Evolutionary conservation across 2,329 filamentous ascomycete species (phyloP).

Genomic region (Colletotrichum sp.): DNA sequence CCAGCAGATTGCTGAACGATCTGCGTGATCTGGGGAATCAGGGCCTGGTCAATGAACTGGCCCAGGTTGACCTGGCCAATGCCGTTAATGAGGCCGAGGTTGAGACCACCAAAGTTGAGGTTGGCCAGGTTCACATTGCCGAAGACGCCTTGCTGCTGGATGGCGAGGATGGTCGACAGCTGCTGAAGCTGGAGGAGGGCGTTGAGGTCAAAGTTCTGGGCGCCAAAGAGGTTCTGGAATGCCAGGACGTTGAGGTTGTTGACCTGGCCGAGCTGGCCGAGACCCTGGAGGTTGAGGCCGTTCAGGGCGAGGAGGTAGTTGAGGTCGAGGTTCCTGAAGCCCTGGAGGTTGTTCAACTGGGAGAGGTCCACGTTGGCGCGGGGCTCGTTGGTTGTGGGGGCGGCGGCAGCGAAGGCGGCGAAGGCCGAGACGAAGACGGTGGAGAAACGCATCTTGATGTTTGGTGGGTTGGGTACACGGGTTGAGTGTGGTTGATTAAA

Average conservation of each 20-base stretch:
- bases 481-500: constrained; percentile 32
- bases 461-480: constrained; percentile 25
- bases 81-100: constrained; percentile 33
- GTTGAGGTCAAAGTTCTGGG: constrained; percentile 45
- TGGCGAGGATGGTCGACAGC: constrained; percentile 41
- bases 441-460: constrained; percentile 54
- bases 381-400: constrained; percentile 43
- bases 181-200: constrained; percentile 44
- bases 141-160: constrained; percentile 35
- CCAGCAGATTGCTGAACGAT: constrained; percentile 27
- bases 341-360: constrained; percentile 43
- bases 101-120: constrained; percentile 29
- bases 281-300: constrained; percentile 47
- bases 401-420: constrained; percentile 48
- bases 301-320: constrained; percentile 54
- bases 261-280: constrained; percentile 37
- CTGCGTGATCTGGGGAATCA: constrained; percentile 31
- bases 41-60: constrained; percentile 31
- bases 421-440: constrained; percentile 49
- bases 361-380: constrained; percentile 42
- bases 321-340: constrained; percentile 43
- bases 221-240: constrained; percentile 47
- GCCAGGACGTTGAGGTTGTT: constrained; percentile 45
- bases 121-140: constrained; percentile 30
- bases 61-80: constrained; percentile 31